Evolutionary conservation across 2,329 filamentous ascomycete genomes (phyloP), one percentile per base, ranked within the genome.

Genomic region (Hymenoscyphus occultus): DNA sequence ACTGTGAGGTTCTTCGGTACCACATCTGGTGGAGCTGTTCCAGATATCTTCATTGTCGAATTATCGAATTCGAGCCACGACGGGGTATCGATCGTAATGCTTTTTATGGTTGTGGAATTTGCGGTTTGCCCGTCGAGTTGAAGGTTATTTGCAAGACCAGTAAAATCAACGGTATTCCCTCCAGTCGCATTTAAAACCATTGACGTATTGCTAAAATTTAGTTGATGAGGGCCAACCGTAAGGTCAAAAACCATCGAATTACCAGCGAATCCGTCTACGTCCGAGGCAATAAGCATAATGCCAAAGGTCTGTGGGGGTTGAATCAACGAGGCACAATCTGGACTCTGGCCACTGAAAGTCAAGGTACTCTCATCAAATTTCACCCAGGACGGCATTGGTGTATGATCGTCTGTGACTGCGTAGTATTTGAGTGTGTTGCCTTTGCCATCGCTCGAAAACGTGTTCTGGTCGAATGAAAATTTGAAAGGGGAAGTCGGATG

Each of bases 301-400:
- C 83, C 83, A 72, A 93, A 95, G 0, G 80, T 83, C 73, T 96
- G 89, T 3, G 92, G 89, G 7, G 87, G 86, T 39, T 88, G 84
- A 42, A 86, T 77, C 10, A 89, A 80, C 35, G 85, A 86, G 65
- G 85, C 83, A 58, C 87, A 80, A 0, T 86, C 79, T 0, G 92
- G 92, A 1, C 89, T 90, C 40, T 78, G 84, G 31, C 93, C 93
- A 0, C 84, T 85, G 71, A 96, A 96, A 0, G 82, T 82, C 48
- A 96, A 78, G 0, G 77, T 81, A 1, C 74, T 74, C 0, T 83
- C 74, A 70, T 95, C 84, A 72, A 97, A 97, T n/a, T 79, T 79
- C 56, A 96, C 80, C 93, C 93, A 97, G 0, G 92, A 88, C 22
- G 93, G 93, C 42, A 97, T 79, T 42, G 93, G 92, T n/a, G 90